phyloP scores from a whole-genome alignment of 192 early-diverging fungal species.

The Backusella morwellensis region DNA sequence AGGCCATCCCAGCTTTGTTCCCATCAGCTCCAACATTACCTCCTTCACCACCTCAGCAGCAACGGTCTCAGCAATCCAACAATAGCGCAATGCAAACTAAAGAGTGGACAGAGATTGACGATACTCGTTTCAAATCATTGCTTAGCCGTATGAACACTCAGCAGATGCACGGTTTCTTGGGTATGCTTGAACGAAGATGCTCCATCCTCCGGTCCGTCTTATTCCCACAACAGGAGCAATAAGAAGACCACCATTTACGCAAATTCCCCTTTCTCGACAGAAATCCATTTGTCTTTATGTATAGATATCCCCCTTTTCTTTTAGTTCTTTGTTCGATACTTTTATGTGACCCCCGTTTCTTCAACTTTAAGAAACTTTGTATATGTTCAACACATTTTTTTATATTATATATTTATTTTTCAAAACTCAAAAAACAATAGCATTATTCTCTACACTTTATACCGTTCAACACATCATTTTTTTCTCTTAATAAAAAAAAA shows the following conservation, averaged over 20 bases:
- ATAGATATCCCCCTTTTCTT: conserved; percentile 7
- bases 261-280: neutral
- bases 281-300: neutral
- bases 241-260: neutral
- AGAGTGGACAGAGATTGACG: conserved; percentile 29
- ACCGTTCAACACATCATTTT: conserved; percentile 2
- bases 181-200: conserved; percentile 55
- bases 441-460: neutral
- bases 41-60: neutral
- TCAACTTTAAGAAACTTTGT: neutral
- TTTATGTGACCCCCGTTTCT: conserved; percentile 1
- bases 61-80: neutral
- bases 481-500: conserved; percentile 2
- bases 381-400: neutral
- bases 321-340: neutral
- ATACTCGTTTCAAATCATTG: conserved; percentile 30
- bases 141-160: conserved; percentile 43
- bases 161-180: conserved; percentile 53
- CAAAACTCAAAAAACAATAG: conserved; percentile 3
- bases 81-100: neutral
- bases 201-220: conserved; percentile 39
- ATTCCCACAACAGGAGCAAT: neutral
- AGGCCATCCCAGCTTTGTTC: neutral
- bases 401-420: neutral
- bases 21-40: neutral